Percentiles rank a stretch among this genome's conserved stretches.
phyloP scores from a whole-genome alignment of 768 basidiomycete species.

The Tylopilus intermedius region DNA sequence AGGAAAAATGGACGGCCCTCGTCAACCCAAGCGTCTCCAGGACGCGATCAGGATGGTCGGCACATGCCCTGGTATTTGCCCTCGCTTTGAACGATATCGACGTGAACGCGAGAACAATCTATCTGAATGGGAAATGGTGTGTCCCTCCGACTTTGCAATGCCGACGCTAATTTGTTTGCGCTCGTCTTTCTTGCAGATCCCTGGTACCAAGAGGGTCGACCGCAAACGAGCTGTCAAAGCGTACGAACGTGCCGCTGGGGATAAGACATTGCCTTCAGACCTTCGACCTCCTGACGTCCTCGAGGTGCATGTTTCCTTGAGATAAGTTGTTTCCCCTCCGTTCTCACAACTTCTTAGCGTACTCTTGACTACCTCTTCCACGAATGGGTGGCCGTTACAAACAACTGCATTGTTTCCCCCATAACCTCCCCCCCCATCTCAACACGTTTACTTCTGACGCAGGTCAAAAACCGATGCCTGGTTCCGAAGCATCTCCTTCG shows the following conservation, averaged over 20 bases:
- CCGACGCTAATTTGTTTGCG: conserved; percentile 6
- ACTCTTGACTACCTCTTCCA: conserved; percentile 93
- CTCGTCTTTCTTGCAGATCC: conserved; percentile 53
- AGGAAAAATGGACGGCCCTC: conserved; percentile 85
- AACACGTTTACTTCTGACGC: background rate
- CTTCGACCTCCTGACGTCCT: conserved; percentile 83
- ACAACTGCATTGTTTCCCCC: background rate
- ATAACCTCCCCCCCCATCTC: background rate
- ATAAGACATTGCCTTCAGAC: conserved; percentile 88
- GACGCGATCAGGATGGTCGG: conserved; percentile 92
- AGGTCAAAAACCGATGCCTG: background rate
- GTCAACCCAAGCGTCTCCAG: conserved; percentile 71
- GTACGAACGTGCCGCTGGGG: conserved; percentile 92
- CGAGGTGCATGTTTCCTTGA: conserved; percentile 42
- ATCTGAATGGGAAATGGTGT: conserved; percentile 78
- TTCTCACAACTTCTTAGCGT: conserved; percentile 37
- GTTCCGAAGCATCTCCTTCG: conserved; percentile 5
- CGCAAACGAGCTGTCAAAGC: conserved; percentile 87
- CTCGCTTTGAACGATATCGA: conserved; percentile 86
- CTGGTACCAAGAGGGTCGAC: conserved; percentile 81
- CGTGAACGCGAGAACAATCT: conserved; percentile 87
- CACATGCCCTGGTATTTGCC: conserved; percentile 92
- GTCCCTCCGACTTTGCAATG: conserved; percentile 20
- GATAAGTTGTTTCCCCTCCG: background rate
- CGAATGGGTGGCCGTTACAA: conserved; percentile 32